phyloP scores from a whole-genome alignment of 345 rosid species.

The Heritiera fomes region DNA sequence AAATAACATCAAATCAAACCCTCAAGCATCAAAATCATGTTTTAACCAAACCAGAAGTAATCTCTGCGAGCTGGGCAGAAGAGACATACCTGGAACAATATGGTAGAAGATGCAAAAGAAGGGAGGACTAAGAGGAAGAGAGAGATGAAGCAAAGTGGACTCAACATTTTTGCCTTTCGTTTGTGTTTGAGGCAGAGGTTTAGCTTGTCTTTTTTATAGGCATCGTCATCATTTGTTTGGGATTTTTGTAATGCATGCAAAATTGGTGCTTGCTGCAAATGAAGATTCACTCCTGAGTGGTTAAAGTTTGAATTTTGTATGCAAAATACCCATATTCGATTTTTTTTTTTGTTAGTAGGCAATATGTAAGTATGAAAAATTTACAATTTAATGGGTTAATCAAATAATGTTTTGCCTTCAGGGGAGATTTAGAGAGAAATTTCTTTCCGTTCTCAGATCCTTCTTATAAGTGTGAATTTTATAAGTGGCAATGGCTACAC shows the following conservation, averaged over 20 bases:
- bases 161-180: conserved; percentile 2
- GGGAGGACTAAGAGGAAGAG: conserved; percentile 40
- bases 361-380: no score
- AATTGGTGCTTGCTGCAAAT: no score
- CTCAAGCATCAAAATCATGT: background rate
- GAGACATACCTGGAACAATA: conserved; percentile 56
- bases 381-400: no score
- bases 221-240: background rate
- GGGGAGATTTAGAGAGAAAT: no score
- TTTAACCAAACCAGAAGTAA: background rate
- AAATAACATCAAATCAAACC: conserved; percentile 8
- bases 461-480: no score
- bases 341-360: no score
- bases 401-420: no score
- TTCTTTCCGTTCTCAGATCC: no score
- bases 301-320: no score
- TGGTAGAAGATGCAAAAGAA: conserved; percentile 38
- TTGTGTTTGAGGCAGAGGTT: background rate
- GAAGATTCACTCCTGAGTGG: no score
- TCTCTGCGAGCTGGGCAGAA: background rate
- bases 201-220: background rate
- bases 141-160: conserved; percentile 29
- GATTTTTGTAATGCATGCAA: background rate
- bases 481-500: no score
- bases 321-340: no score